Evolutionary conservation across 2,329 filamentous ascomycete genomes (phyloP), one percentile per base, ranked within the genome.

Genomic region (Apiospora sp.): DNA sequence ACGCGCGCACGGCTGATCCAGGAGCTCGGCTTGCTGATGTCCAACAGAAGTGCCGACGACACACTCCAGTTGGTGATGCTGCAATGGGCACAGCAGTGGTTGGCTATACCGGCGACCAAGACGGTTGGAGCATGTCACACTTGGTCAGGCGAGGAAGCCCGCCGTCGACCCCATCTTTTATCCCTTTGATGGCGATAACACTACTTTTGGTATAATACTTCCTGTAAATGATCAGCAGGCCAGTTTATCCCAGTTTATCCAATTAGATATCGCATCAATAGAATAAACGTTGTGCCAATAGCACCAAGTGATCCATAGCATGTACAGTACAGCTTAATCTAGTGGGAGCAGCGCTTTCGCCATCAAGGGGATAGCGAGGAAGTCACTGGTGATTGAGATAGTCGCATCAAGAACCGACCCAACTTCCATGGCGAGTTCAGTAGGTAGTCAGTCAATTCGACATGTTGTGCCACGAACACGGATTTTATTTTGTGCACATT

Each of bases 1-100:
- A 30, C 27, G 27, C 27, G 27, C 27, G 22, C 43, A 49, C 67
- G 67, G 67, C 67, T 69, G 44, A 49, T 69, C 67, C 67, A 69
- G 27, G 30, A 5, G 44, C 27, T 37, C n/a, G 67, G 67, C 48
- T 16, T 24, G 27, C 44, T 49, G 48, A 37, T 34, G 44, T 49
- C 10, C 44, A n/a, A 34, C 27, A 49, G 13, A 49, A 69, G 44
- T 69, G 67, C 67, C 67, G 67, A 69, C 10, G 30, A 64, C 8
- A 6, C 27, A 58, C 51, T 34, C 19, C 1, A 30, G 30, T 34
- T 64, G 34, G 14, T 41, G 10, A 1, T 8, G 13, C 30, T 24
- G 19, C 34, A n/a, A 14, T 22, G 30, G 58, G 4, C 19, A 10
- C 49, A n/a, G 49, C n/a, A 16, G 37, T 41, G 37, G 6, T 41